These are phyloP conservation scores for Albizia julibrissin DNA, from an alignment of 306 rosid species.

Conservation along the genomic window DNA sequence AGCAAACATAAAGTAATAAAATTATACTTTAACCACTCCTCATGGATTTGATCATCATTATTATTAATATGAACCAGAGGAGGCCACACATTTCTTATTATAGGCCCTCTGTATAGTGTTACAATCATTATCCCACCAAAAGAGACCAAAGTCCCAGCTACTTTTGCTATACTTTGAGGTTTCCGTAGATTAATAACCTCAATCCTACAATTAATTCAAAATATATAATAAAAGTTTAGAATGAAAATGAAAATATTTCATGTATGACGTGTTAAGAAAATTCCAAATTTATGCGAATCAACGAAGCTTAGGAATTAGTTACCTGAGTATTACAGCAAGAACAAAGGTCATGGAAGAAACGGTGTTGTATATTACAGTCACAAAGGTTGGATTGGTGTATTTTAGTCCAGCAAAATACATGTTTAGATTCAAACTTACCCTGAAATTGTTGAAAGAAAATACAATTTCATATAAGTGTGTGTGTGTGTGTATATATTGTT, in stretches of 20 bases:
- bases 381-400: constrained; percentile 60
- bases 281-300: not conserved
- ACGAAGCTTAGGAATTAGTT: not conserved
- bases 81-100: constrained; percentile 39
- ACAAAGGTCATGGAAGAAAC: constrained; percentile 55
- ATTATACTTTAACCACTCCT: constrained; percentile 46
- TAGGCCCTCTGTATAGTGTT: constrained; percentile 56
- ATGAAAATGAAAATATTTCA: not conserved
- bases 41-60: constrained; percentile 29
- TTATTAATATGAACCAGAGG: constrained; percentile 44
- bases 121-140: constrained; percentile 57
- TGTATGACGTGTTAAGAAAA: not conserved
- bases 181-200: constrained; percentile 41
- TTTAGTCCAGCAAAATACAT: constrained; percentile 12
- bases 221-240: not conserved
- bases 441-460: constrained; percentile 21
- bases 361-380: constrained; percentile 52
- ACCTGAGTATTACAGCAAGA: constrained; percentile 54
- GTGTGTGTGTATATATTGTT: not conserved
- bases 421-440: constrained; percentile 42
- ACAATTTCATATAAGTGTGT: not conserved
- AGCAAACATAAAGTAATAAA: no score
- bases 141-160: constrained; percentile 50
- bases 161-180: constrained; percentile 52
- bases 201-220: constrained; percentile 35